phyloP scores from a whole-genome alignment of 2,329 filamentous ascomycete genomes.

The Aspergillus luchuensis region DNA sequence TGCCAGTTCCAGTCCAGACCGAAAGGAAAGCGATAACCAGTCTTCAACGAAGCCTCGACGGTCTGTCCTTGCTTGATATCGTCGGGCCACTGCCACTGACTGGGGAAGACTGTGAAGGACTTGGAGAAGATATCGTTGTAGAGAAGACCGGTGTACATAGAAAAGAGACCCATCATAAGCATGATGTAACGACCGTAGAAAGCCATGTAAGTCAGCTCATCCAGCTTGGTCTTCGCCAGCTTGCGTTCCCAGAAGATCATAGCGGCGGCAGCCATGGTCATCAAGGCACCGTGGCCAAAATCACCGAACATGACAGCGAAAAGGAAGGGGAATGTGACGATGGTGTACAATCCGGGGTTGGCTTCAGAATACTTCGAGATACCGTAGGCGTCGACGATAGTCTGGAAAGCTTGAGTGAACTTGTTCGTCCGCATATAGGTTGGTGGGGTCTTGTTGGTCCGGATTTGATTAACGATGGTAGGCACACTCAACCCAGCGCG shows the following conservation, averaged over 20 bases:
- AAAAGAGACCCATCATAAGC: constrained; percentile 96
- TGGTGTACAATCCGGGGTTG: constrained; percentile 91
- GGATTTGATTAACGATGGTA: constrained; percentile 97
- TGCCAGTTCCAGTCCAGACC: constrained; percentile 97
- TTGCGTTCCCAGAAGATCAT: constrained; percentile 98
- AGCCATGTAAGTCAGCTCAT: constrained; percentile 96
- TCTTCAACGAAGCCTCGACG: constrained; percentile 68
- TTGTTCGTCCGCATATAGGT: constrained; percentile 98
- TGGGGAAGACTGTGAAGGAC: constrained; percentile 83
- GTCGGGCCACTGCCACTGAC: constrained; percentile 83
- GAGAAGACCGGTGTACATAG: constrained; percentile 92
- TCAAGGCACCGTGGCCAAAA: constrained; percentile 88
- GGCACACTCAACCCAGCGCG: constrained; percentile 93
- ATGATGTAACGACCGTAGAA: constrained; percentile 99
- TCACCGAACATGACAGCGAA: constrained; percentile 99
- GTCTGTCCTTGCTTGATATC: constrained; percentile 66
- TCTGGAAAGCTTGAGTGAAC: constrained; percentile 97
- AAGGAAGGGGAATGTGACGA: constrained; percentile 98
- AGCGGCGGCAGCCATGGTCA: constrained; percentile 77
- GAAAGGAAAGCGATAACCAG: constrained; percentile 87
- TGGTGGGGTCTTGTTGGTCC: constrained; percentile 93
- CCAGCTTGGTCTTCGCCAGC: constrained; percentile 80
- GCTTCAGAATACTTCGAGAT: constrained; percentile 97
- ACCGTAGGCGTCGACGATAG: constrained; percentile 97
- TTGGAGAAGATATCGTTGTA: constrained; percentile 98